Evolutionary conservation across 2,329 filamentous ascomycete genomes (phyloP), one percentile per base, ranked within the genome.

Genomic region (Penicillium rolfsii): DNA sequence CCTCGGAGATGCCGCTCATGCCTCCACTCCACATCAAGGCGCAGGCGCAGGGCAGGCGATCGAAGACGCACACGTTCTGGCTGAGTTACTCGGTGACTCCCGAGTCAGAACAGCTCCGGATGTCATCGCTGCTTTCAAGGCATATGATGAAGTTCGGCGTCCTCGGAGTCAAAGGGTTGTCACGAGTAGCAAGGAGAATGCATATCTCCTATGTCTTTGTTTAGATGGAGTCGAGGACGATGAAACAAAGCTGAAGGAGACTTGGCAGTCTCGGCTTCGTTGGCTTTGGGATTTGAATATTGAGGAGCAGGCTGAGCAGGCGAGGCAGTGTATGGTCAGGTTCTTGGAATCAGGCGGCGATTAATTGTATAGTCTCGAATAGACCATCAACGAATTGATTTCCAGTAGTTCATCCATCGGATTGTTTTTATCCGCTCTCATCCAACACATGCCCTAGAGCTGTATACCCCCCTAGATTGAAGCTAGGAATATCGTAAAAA

Each of bases 131-230:
- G 84, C 77, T 0, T 85, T 87, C 49, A 73, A 74, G n/a, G 80
- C 79, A 0, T 87, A 83, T 48, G 83, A 87, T 63, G 72, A 70
- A 9, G 73, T 81, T 3, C 75, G 86, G 0, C 74, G 84, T 3
- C 77, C 81, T 9, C 72, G 84, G 8, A 80, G 77, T 8, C 82
- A 84, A 60, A 79, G 78, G 69, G 70, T 85, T 0, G 82, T 85
- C 0, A 72, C 76, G 5, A 85, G 79, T 53, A 86, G 84, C 58
- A 76, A 76, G 45, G 74, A 82, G 16, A 77, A 77, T 19, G 82
- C 71, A 0, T 62, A 71, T 48, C 57, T 77, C 3, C 58, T 73
- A 3, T 73, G 70, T 36, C 58, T 76, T 33, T 66, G 67, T 11
- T 28, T 70, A 30, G 64, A 70, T 5, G 70, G 68, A 0, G 71